Percentiles rank a stretch among this genome's conserved stretches.
Evolutionary conservation across 2,329 filamentous ascomycete genomes (phyloP).

Genomic region (Corinectria fuckeliana): DNA sequence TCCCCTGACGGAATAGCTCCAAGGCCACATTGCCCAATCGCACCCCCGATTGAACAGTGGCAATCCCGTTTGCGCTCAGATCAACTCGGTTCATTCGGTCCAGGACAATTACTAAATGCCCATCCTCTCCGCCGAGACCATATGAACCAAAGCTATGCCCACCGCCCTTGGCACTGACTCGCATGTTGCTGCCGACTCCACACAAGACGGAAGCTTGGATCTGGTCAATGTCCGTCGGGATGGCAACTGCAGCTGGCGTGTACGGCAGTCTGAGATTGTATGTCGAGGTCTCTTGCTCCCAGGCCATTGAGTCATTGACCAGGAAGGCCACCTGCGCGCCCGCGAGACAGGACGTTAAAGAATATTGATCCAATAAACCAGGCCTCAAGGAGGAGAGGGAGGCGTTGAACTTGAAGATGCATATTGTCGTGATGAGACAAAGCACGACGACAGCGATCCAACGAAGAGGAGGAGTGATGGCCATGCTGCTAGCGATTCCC

Average conservation of each 20-base stretch:
- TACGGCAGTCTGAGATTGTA: constrained; percentile 44
- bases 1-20: constrained; percentile 46
- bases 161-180: constrained; percentile 58
- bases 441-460: background rate
- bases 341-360: constrained; percentile 28
- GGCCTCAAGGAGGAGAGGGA: background rate
- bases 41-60: constrained; percentile 50
- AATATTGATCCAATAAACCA: background rate
- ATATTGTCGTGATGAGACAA: background rate
- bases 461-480: background rate
- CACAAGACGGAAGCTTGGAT: constrained; percentile 55
- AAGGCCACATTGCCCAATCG: constrained; percentile 55
- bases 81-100: constrained; percentile 47
- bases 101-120: constrained; percentile 49
- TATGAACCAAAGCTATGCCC: constrained; percentile 62
- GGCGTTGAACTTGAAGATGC: background rate
- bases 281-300: constrained; percentile 41
- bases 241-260: constrained; percentile 39
- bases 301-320: constrained; percentile 28
- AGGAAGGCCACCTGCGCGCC: constrained; percentile 27
- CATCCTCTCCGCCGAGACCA: constrained; percentile 50
- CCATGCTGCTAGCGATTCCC: background rate
- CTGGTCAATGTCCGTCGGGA: constrained; percentile 44
- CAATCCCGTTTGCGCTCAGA: constrained; percentile 22
- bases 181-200: constrained; percentile 48